A percentile compares a stretch with the other conserved stretches of the same genome.
phyloP scores from a whole-genome alignment of 179 eudicot genomes.

The Spinacia oleracea region DNA sequence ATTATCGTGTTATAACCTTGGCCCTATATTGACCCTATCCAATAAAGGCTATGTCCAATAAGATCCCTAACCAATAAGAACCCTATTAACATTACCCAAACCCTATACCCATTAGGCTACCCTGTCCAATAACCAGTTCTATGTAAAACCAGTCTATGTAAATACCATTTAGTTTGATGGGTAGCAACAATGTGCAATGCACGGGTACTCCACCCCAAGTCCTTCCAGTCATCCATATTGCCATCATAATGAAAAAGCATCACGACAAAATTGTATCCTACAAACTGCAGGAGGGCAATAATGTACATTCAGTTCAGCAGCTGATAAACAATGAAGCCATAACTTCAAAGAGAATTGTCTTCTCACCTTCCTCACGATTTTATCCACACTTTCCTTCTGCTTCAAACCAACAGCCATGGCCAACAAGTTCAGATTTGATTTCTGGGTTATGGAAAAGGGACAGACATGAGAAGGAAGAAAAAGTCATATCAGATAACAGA shows the following conservation, averaged over 20 bases:
- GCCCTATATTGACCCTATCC: too few species aligned
- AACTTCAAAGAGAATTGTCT: background rate
- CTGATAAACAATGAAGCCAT: background rate
- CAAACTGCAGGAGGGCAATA: conserved; percentile 44
- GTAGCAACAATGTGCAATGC: conserved; percentile 64
- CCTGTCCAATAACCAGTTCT: too few species aligned
- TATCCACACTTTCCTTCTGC: conserved; percentile 57
- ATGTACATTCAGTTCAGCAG: background rate
- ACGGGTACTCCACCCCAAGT: conserved; percentile 51
- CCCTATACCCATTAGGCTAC: too few species aligned
- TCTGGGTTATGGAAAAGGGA: conserved; percentile 17
- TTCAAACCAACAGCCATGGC: conserved; percentile 72
- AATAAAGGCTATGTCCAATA: too few species aligned
- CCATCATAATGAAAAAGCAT: conserved; percentile 81
- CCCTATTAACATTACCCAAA: too few species aligned
- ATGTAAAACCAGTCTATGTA: background rate
- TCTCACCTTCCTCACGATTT: conserved; percentile 56
- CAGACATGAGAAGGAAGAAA: background rate
- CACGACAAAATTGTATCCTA: conserved; percentile 42
- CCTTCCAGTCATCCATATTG: conserved; percentile 62
- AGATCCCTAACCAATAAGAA: too few species aligned
- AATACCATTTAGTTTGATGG: conserved; percentile 70
- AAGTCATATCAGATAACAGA: conserved; percentile 6
- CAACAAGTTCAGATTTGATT: conserved; percentile 47
- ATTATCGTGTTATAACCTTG: too few species aligned